These are phyloP conservation scores for Nothophaeocryptopus gaeumannii DNA, from an alignment of 2,329 filamentous ascomycete genomes.

Conservation along the genomic window DNA sequence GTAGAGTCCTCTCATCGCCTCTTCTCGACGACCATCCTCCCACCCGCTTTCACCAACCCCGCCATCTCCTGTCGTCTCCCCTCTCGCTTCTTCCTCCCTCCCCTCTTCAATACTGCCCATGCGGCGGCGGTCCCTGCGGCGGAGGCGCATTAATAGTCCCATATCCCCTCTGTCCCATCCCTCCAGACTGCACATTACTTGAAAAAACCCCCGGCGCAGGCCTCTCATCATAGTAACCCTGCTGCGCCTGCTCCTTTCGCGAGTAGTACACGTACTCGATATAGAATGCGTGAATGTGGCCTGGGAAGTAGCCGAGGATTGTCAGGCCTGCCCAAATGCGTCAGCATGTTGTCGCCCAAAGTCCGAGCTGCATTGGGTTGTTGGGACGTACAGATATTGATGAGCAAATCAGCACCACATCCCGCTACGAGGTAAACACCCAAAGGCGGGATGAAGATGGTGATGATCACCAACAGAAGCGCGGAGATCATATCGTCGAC, in stretches of 20 bases:
- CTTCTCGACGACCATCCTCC: too few relatives aligned
- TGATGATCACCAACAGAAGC: slow-evolving; percentile 45
- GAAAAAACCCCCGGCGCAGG: slow-evolving; percentile 70
- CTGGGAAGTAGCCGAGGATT: slow-evolving; percentile 62
- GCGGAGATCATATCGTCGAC: slow-evolving; percentile 25
- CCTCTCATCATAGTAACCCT: slow-evolving; percentile 54
- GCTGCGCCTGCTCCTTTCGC: slow-evolving; percentile 61
- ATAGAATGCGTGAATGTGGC: slow-evolving; percentile 71
- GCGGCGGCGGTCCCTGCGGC: background rate
- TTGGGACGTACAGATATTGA: slow-evolving; percentile 5
- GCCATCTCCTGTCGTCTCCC: too few relatives aligned
- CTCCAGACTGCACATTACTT: slow-evolving; percentile 67
- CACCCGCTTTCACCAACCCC: too few relatives aligned
- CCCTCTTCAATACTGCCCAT: too few relatives aligned
- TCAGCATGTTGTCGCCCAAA: too few relatives aligned
- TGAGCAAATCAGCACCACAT: slow-evolving; percentile 47
- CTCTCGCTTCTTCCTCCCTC: too few relatives aligned
- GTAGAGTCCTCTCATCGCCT: too few relatives aligned
- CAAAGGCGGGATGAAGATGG: slow-evolving; percentile 42
- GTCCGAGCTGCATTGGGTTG: slow-evolving; percentile 10
- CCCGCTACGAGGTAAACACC: slow-evolving; percentile 50
- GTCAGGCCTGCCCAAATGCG: slow-evolving; percentile 35
- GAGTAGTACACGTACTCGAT: slow-evolving; percentile 80
- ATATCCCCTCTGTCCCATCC: slow-evolving; percentile 39
- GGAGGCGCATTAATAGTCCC: slow-evolving; percentile 25